Evolutionary conservation across 2,329 filamentous ascomycete genomes (phyloP).

Genomic region (Madurella fahalii): DNA sequence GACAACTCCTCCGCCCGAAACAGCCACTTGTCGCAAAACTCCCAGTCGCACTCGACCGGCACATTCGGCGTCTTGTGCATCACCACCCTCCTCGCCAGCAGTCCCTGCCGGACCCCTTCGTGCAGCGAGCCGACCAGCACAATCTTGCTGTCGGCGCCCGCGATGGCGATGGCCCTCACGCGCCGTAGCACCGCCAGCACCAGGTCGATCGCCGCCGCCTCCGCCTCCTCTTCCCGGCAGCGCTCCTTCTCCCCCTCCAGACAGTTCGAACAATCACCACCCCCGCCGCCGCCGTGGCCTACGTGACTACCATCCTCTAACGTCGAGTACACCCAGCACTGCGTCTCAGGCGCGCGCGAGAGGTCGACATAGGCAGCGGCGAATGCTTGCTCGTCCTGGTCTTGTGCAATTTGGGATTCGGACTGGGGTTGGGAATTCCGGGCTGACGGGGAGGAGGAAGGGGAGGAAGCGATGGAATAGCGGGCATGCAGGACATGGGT

Average conservation of each 20-base stretch:
- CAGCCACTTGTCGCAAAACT: slow-evolving; percentile 55
- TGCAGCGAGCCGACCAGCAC: slow-evolving; percentile 39
- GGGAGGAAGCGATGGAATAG: no score
- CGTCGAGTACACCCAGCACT: slow-evolving; percentile 59
- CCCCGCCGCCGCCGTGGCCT: not conserved
- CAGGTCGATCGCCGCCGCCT: slow-evolving; percentile 22
- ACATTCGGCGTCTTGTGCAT: slow-evolving; percentile 22
- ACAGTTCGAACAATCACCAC: not conserved
- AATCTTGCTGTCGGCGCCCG: slow-evolving; percentile 1
- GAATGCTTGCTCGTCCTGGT: slow-evolving; percentile 34
- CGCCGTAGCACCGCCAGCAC: slow-evolving; percentile 30
- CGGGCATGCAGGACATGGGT: slow-evolving; percentile 41
- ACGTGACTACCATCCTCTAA: slow-evolving; percentile 36
- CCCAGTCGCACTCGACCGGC: slow-evolving; percentile 23
- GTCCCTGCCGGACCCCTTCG: slow-evolving; percentile 31
- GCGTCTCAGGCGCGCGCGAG: slow-evolving; percentile 57
- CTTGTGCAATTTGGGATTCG: no score
- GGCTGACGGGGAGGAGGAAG: no score
- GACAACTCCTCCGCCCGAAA: slow-evolving; percentile 45
- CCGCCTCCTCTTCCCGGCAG: slow-evolving; percentile 7
- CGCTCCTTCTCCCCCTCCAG: slow-evolving; percentile 29
- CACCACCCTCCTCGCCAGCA: slow-evolving; percentile 28
- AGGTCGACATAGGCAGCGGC: slow-evolving; percentile 60
- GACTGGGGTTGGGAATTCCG: no score
- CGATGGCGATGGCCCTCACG: slow-evolving; percentile 28